Conservation (phyloP, 1,139 yeast genomes). For the Pichia sorboxylosa region DNA sequence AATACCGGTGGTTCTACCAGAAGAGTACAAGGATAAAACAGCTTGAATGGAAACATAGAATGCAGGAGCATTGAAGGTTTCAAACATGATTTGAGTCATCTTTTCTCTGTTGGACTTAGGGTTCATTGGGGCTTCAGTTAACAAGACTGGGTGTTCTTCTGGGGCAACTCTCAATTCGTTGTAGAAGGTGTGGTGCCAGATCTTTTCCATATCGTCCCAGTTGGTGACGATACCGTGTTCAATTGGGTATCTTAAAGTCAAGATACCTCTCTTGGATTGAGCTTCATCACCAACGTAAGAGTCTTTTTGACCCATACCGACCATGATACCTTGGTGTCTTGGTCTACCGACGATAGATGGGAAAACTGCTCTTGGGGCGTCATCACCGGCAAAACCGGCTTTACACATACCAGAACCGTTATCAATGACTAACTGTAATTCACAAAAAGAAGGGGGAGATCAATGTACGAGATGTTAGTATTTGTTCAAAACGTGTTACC, state of each 20-base stretch:
- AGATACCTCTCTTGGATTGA: conserved; percentile 99
- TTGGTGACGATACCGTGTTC: conserved; percentile 99
- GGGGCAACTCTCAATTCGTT: conserved; percentile 66
- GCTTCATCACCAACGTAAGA: conserved; percentile 99
- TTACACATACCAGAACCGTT: conserved; percentile 99
- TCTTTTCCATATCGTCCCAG: conserved; percentile 92
- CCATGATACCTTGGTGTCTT: conserved; percentile 99
- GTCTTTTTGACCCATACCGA: conserved; percentile 99
- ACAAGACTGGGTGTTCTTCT: conserved; percentile 67
- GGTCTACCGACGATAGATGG: conserved; percentile 99
- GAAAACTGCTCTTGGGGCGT: conserved; percentile 99
- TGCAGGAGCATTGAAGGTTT: conserved; percentile 98
- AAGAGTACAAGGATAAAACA: conserved; percentile 92
- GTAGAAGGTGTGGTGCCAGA: conserved; percentile 32
- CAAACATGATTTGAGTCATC: conserved; percentile 98
- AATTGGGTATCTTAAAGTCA: conserved; percentile 96
- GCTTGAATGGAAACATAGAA: conserved; percentile 98
- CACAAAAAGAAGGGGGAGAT: conserved; percentile 1
- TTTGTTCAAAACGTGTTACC: too few species aligned
- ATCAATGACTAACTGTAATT: conserved; percentile 74
- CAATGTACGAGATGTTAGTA: conserved; percentile 10
- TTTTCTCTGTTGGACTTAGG: conserved; percentile 99
- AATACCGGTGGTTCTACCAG: conserved; percentile 99
- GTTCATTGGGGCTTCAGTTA: conserved; percentile 96
- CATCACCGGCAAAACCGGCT: conserved; percentile 99